Evolutionary conservation across 805 yeast genomes (phyloP), one percentile per base, ranked within the genome.

Genomic region (Diddensiella caesifluorescens): DNA sequence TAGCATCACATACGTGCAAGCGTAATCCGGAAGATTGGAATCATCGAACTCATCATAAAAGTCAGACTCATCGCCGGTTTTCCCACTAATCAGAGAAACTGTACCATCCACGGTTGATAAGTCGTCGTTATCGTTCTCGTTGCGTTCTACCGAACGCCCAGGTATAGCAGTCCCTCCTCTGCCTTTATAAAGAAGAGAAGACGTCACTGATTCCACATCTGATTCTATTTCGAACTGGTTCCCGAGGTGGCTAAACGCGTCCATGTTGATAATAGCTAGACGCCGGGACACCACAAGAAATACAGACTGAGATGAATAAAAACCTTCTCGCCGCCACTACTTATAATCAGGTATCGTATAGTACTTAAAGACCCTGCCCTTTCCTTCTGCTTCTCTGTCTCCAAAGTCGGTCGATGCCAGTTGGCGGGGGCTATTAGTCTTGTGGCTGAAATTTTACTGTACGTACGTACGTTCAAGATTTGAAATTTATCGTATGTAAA

Each of bases 1-100:
- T 23, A 23, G 27, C 10, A 9, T 10, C 21, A 46, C 57, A 28
- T 35, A 54, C 56, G 74, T 62, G 56, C 79, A 74, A 0, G 77
- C 73, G 46, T 71, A 67, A 7, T 65, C 69, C 0, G 74, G 63
- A 32, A 57, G 43, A 19, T 52, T 50, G 6, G 38, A 50, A 16
- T 49, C 55, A n/a, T 56, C 56, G 28, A 33, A 18, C 32, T 41
- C 44, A 12, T 40, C 46, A 18, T 39, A 47, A 13, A 36, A 37
- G 5, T 37, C 43, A 26, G 37, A 21, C 13, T 15, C 44, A n/a
- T n/a, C 48, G n/a, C 39, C 47, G n/a, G 36, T 36, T 12, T 37
- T 20, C 4, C 41, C 52, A 18, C 51, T 39, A 5, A 44, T 46
- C 35, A 52, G 27, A 19, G 48, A 44, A 18, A 47, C 26, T 5